Base-by-base conservation (phyloP, 148 eudicot species). In the Camellia granthamiana region DNA sequence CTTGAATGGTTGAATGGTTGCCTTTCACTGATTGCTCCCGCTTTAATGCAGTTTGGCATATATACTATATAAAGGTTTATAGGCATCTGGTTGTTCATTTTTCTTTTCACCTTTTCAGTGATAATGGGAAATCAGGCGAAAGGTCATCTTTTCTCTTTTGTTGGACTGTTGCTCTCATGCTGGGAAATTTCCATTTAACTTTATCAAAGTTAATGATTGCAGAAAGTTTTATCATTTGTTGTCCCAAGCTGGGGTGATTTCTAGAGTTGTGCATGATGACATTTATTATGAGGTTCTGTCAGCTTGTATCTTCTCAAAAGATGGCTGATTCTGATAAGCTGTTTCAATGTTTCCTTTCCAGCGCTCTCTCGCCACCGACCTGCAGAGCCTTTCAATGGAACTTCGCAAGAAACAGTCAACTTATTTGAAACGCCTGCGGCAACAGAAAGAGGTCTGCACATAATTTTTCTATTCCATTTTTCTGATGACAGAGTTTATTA, bases 311-410 rank as follows among this genome's bases (percentile, higher is more conserved):
- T 44, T 46, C 11, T 5, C n/a, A 49, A 65, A 21, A 5, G 44
- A 49, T 13, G 44, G 71, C 3, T 13, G 12, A 42, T 77, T 58
- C 44, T 69, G 52, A 13, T 58, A 11, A 58, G 44, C 55, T 56
- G 73, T 23, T 49, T 77, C 12, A 16, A 60, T 43, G 51, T 73
- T 71, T 42, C 51, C 19, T 72, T 77, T 78, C n/a, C 97, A 96
- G 99, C 92, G 93, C 23, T 92, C 99, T 83, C 93, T 96, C 73
- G 99, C 99, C 79, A 96, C 95, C 61, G 99, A 96, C 77, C 95
- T 96, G 80, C 99, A 96, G 81, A 94, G 84, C 82, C 90, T 96
- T n/a, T 96, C 99, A 14, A 77, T 91, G 83, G 99, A 93, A 85
- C 90, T 96, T 64, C 95, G 99, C 79, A 93, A 84, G 84, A 92